Conservation (phyloP, 2,329 filamentous ascomycete species). For the Aplosporella prunicola region DNA sequence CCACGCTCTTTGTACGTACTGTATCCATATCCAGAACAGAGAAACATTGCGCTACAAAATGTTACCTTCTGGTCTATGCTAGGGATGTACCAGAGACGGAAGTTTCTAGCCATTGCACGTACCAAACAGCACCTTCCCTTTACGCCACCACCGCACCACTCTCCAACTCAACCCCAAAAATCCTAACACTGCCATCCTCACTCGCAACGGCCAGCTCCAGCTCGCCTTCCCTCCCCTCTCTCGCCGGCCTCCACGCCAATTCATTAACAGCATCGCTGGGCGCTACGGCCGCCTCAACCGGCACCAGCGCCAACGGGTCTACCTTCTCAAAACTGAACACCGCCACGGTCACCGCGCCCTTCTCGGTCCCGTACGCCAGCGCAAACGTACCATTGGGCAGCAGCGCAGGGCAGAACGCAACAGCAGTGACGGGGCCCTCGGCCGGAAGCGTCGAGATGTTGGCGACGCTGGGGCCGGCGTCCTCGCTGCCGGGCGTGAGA, state of each 20-base stretch:
- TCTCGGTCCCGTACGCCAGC: constrained; percentile 27
- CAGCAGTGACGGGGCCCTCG: constrained; percentile 22
- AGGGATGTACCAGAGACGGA: too few species aligned
- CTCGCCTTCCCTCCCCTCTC: background rate
- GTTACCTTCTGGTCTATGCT: too few species aligned
- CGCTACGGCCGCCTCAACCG: constrained; percentile 13
- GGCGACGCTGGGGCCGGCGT: constrained; percentile 1
- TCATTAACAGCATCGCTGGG: constrained; percentile 25
- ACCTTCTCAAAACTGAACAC: constrained; percentile 5
- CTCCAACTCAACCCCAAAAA: constrained; percentile 18
- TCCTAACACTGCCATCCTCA: constrained; percentile 32
- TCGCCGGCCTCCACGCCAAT: constrained; percentile 24
- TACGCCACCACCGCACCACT: too few species aligned
- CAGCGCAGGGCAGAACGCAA: constrained; percentile 18
- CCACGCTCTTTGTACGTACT: too few species aligned
- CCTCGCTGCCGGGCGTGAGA: constrained; percentile 15
- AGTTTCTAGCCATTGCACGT: too few species aligned
- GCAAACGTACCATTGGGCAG: constrained; percentile 2
- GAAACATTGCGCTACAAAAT: too few species aligned
- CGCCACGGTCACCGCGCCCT: constrained; percentile 19
- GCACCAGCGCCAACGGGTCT: constrained; percentile 15
- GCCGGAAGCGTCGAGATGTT: constrained; percentile 18
- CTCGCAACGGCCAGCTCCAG: constrained; percentile 31
- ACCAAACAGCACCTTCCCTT: too few species aligned
- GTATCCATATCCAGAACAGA: too few species aligned